Evolutionary conservation across 441 rosid genomes (phyloP).

Genomic region (Erysimum cheiri): DNA sequence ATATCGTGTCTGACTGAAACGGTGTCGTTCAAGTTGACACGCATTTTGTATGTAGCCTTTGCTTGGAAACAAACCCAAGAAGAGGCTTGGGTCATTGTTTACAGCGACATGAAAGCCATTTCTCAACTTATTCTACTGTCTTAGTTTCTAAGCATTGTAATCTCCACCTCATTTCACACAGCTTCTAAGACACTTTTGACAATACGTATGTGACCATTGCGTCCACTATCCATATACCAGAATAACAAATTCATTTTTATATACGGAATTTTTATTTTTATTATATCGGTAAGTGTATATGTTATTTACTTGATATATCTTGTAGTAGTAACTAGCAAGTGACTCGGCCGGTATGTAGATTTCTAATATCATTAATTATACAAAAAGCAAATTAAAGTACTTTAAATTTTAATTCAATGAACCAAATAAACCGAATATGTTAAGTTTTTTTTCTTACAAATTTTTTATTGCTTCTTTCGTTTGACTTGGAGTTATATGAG

Average conservation of each 20-base stretch:
- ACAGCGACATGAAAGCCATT: slow-evolving; percentile 46
- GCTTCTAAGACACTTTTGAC: slow-evolving; percentile 38
- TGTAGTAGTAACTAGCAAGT: neutral
- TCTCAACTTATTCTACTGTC: slow-evolving; percentile 56
- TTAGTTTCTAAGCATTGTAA: slow-evolving; percentile 52
- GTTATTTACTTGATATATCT: neutral
- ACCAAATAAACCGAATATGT: neutral
- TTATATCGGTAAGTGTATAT: neutral
- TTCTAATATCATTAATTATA: too few relatives aligned
- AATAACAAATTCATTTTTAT: neutral
- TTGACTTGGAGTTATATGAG: neutral
- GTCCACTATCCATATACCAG: slow-evolving; percentile 20
- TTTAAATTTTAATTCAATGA: neutral
- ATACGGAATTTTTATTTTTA: neutral
- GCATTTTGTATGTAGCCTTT: slow-evolving; percentile 48
- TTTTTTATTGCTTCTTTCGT: neutral
- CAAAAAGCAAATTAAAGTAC: too few relatives aligned
- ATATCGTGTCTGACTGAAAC: slow-evolving; percentile 1
- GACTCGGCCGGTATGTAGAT: neutral
- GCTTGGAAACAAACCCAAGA: slow-evolving; percentile 57
- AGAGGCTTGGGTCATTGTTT: slow-evolving; percentile 45
- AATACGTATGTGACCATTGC: slow-evolving; percentile 14
- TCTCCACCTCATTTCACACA: slow-evolving; percentile 34
- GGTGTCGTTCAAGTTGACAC: slow-evolving; percentile 40
- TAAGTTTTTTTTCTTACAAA: neutral